A percentile compares a stretch with the other conserved stretches of the same genome.
phyloP scores from a whole-genome alignment of 148 eudicot species.

The Vaccinium corymbosum region DNA sequence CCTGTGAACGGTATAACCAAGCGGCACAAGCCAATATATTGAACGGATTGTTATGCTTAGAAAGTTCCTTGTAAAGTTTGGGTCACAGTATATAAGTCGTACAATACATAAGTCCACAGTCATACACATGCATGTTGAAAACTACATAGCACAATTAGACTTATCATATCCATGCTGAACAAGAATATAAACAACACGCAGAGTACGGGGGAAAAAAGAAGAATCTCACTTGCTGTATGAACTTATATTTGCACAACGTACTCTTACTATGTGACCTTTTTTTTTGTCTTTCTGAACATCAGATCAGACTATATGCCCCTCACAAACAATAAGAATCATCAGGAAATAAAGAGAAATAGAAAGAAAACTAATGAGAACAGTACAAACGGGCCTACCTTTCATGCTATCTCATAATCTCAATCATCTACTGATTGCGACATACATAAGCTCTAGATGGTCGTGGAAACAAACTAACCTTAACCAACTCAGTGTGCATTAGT shows the following conservation, averaged over 20 bases:
- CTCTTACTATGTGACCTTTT: background rate
- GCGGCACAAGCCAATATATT: background rate
- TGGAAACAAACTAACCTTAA: background rate
- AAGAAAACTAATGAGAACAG: background rate
- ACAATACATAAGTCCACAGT: background rate
- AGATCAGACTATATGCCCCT: background rate
- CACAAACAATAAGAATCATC: background rate
- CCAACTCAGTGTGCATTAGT: constrained; percentile 30
- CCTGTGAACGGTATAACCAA: background rate
- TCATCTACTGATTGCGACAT: constrained; percentile 15
- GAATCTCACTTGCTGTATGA: background rate
- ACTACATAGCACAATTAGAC: background rate
- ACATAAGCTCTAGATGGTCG: background rate
- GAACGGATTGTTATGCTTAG: background rate
- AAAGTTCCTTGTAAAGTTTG: background rate
- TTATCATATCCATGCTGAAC: background rate
- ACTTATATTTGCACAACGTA: background rate
- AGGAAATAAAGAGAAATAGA: background rate
- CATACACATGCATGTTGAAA: background rate
- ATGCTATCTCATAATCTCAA: constrained; percentile 18
- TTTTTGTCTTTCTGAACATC: background rate
- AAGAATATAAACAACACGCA: background rate
- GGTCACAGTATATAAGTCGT: background rate
- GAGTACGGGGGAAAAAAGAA: background rate
- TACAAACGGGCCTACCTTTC: constrained; percentile 3